Evolutionary conservation across 1,284 basidiomycete genomes (phyloP).

Genomic region (Earliella scabrosa): DNA sequence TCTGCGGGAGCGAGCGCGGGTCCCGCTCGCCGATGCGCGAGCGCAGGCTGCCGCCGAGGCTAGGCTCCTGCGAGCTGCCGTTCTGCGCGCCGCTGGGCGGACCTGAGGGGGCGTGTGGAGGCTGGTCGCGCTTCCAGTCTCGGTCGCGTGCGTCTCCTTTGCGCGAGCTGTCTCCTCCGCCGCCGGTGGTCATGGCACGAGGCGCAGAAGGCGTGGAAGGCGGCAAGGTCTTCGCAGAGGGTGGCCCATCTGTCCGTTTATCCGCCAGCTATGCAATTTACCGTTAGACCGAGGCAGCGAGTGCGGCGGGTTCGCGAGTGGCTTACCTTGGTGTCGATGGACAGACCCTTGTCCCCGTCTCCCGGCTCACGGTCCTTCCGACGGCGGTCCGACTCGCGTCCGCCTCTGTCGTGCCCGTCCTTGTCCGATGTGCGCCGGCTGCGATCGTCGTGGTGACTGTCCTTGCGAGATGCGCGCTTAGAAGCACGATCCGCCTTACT

Average conservation of each 20-base stretch:
- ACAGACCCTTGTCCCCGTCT: conserved; percentile 49
- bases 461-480: conserved; percentile 77
- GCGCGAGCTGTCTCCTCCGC: conserved; percentile 29
- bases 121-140: conserved; percentile 31
- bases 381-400: conserved; percentile 69
- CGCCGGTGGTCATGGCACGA: conserved; percentile 70
- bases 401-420: conserved; percentile 61
- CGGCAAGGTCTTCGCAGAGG: conserved; percentile 50
- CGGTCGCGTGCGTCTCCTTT: conserved; percentile 33
- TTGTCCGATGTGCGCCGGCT: conserved; percentile 69
- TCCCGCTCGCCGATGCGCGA: conserved; percentile 67
- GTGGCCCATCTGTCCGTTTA: conserved; percentile 59
- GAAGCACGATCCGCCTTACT: conserved; percentile 66
- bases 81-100: conserved; percentile 13
- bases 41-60: conserved; percentile 53
- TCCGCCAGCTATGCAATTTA: conserved; percentile 45
- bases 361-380: conserved; percentile 62
- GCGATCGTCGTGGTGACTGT: conserved; percentile 74
- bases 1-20: conserved; percentile 42
- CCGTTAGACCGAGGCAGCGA: background rate
- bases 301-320: background rate
- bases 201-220: conserved; percentile 71
- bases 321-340: conserved; percentile 61
- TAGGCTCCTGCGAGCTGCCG: conserved; percentile 16
- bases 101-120: conserved; percentile 18